These are phyloP conservation scores for Dispira simplex DNA, from an alignment of 192 early-diverging fungal genomes.

Conservation along the genomic window DNA sequence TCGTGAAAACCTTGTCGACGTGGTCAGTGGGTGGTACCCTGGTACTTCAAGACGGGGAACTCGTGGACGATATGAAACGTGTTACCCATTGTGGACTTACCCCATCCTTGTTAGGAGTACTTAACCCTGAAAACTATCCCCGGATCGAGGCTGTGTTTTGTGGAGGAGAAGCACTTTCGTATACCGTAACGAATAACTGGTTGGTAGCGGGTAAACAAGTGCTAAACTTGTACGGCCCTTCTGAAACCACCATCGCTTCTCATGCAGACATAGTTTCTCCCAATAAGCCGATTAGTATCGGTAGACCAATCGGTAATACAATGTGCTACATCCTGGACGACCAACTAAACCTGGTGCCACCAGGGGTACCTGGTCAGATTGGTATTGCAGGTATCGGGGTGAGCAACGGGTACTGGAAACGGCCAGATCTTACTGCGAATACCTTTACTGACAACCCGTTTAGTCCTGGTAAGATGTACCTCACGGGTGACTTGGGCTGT, in stretches of 20 bases:
- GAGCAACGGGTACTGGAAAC: slow-evolving; percentile 20
- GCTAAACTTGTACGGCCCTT: background rate
- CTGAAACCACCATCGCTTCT: background rate
- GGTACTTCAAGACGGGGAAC: slow-evolving; percentile 8
- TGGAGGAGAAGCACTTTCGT: background rate
- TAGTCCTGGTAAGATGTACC: slow-evolving; percentile 15
- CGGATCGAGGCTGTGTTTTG: background rate
- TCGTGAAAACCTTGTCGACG: slow-evolving; percentile 1
- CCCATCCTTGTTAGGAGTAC: background rate
- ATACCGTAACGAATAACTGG: no score
- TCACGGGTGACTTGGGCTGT: slow-evolving; percentile 18
- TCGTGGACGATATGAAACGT: background rate
- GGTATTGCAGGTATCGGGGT: slow-evolving; percentile 12
- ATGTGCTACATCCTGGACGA: slow-evolving; percentile 7
- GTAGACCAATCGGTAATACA: background rate
- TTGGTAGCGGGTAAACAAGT: background rate
- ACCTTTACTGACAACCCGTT: slow-evolving; percentile 24
- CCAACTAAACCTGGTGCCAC: background rate
- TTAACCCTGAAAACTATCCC: background rate
- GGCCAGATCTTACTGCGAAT: slow-evolving; percentile 19
- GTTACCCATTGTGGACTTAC: background rate
- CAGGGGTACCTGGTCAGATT: background rate
- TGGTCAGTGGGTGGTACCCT: background rate
- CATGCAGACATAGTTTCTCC: background rate
- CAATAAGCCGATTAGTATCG: background rate